Base-by-base conservation (phyloP, 352 stramenopile genomes). In the Phytopythium ostracodes region DNA sequence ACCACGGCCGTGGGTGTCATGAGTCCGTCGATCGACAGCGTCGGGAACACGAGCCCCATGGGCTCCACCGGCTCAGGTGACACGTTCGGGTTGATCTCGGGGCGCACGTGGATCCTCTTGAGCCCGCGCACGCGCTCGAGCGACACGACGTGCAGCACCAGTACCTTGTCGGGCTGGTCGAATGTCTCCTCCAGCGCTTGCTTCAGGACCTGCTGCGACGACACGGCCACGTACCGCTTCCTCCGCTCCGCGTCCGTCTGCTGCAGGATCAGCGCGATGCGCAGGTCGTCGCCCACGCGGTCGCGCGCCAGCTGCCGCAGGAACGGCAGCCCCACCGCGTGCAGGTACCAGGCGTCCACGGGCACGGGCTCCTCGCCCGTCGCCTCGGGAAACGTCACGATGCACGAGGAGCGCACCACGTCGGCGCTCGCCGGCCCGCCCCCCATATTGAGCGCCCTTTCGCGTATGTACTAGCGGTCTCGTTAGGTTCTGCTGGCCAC, bases 291-390 rank as follows among this genome's bases (percentile, higher is more conserved):
- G 31, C 84, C 81, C 43, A 92, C 68, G 36, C 85, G 83, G 60
- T 94, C 85, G 27, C 82, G 79, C 51, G 81, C 77, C 31, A 94
- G 56, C 9, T 79, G 82, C 50, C 81, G 77, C 55, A 94, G 60
- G 63, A 92, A 94, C 49, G 76, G 86, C 43, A 83, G 66, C 4
- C 85, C 85, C 38, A 87, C 81, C 2, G 82, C 85, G 53, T 87
- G 77, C 8, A 94, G 68, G 61, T 92, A 94, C 82, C 85, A 92
- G 33, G 81, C 85, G 66, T 94, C 85, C 44, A 92, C 79, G n/a
- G 85, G 82, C 52, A 94, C 79, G 18, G 85, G 85, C 61, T 94
- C 85, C 1, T 86, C 79, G 42, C 68, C 61, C 14, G 77, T 71
- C 52, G 82, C 77, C 62, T 89, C 83, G 0, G 85, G 85, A 63